Conservation (phyloP, 805 yeast species). For the Diddensiella transvaalensis region DNA sequence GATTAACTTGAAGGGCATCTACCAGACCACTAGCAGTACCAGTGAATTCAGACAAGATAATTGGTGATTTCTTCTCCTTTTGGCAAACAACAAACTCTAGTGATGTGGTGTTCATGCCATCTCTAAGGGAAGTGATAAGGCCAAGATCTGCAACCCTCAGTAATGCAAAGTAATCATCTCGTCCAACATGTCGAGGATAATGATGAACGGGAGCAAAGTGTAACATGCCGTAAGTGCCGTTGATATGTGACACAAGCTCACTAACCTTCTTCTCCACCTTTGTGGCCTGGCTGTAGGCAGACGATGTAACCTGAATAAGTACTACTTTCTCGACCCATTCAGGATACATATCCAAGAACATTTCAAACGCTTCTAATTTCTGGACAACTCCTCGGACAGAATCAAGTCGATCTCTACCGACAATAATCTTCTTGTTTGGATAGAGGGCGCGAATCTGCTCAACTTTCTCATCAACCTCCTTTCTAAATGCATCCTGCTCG, state of each 20-base stretch:
- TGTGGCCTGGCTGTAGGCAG: conserved; percentile 55
- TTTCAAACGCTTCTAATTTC: conserved; percentile 85
- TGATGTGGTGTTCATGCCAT: conserved; percentile 95
- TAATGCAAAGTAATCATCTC: conserved; percentile 85
- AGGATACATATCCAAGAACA: conserved; percentile 85
- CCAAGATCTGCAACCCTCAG: conserved; percentile 88
- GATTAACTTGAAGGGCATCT: conserved; percentile 73
- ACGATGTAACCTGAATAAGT: conserved; percentile 86
- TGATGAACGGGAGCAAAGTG: conserved; percentile 87
- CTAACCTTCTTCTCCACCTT: conserved; percentile 76
- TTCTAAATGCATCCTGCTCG: conserved; percentile 43
- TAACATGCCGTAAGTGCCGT: conserved; percentile 77
- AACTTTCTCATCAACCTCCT: conserved; percentile 40
- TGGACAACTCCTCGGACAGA: conserved; percentile 90
- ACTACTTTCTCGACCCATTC: conserved; percentile 87
- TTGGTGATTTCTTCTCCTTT: conserved; percentile 59
- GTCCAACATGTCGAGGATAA: conserved; percentile 83
- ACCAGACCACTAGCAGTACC: conserved; percentile 63
- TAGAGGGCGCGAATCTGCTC: conserved; percentile 50
- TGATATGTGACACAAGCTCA: conserved; percentile 78
- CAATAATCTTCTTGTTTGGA: conserved; percentile 59
- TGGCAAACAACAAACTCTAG: conserved; percentile 87
- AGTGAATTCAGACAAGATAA: conserved; percentile 87
- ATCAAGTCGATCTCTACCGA: conserved; percentile 93
- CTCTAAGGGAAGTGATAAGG: conserved; percentile 84